Conservation (phyloP, 345 rosid genomes). For the Eucalyptus erythrocorys region DNA sequence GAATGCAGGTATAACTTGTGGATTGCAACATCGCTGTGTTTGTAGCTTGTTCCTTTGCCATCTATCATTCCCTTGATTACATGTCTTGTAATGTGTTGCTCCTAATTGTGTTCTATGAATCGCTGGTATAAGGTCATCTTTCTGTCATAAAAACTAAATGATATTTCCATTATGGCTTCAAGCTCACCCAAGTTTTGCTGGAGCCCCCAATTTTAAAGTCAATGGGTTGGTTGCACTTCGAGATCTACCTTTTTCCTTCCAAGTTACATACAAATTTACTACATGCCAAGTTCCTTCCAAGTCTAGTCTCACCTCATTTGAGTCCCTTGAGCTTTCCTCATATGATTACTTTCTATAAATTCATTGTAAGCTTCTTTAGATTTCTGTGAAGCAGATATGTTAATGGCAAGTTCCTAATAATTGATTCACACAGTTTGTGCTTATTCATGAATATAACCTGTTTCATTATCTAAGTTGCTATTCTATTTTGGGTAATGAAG, state of each 20-base stretch:
- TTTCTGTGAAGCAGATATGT: background rate
- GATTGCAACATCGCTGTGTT: background rate
- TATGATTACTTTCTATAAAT: background rate
- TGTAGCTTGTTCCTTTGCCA: background rate
- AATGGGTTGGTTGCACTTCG: background rate
- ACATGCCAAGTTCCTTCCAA: background rate
- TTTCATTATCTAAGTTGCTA: background rate
- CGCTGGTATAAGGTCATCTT: background rate
- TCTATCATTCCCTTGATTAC: background rate
- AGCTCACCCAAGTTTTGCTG: background rate
- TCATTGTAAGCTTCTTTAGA: background rate
- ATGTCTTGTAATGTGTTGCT: background rate
- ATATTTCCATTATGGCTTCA: background rate
- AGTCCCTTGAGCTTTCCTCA: background rate
- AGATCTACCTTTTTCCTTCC: background rate
- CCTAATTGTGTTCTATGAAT: too few species aligned
- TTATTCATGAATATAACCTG: background rate
- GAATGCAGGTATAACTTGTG: slow-evolving; percentile 55
- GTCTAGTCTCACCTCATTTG: background rate
- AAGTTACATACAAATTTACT: background rate
- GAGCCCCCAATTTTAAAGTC: background rate
- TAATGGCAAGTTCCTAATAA: background rate
- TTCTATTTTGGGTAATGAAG: background rate
- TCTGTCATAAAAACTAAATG: background rate
- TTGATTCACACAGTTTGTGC: background rate